These are phyloP conservation scores for Amanita rimosa DNA, from an alignment of 768 basidiomycete genomes.

Conservation along the genomic window DNA sequence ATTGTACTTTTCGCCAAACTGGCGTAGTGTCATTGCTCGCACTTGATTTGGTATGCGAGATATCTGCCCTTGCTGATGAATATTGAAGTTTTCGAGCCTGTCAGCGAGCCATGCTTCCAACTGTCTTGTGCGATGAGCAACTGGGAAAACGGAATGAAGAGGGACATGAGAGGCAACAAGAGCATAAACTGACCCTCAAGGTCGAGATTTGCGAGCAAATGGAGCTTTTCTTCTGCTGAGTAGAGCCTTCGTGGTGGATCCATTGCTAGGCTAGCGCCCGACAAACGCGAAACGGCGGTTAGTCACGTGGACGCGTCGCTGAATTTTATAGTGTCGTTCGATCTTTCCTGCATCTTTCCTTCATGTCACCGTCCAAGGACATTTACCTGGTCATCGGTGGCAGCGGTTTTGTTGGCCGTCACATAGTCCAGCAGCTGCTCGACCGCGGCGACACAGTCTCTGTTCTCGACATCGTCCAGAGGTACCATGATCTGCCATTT, in stretches of 20 bases:
- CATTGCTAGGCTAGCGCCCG: constrained; percentile 13
- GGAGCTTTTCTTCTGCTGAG: constrained; percentile 61
- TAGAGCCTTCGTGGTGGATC: constrained; percentile 23
- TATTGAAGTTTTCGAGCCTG: constrained; percentile 60
- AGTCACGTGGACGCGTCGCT: constrained; percentile 31
- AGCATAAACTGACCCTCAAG: constrained; percentile 50
- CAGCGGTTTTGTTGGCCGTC: constrained; percentile 83
- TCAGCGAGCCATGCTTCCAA: constrained; percentile 68
- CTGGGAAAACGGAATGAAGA: constrained; percentile 21
- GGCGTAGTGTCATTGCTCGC: constrained; percentile 59
- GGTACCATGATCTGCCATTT: constrained; percentile 80
- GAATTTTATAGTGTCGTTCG: constrained; percentile 3
- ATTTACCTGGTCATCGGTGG: constrained; percentile 90
- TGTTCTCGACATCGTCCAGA: constrained; percentile 87
- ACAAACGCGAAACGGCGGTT: constrained; percentile 12
- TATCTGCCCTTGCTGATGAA: constrained; percentile 67
- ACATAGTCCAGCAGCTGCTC: constrained; percentile 80
- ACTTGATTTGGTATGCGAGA: constrained; percentile 68
- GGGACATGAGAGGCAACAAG: neutral
- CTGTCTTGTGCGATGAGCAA: constrained; percentile 63
- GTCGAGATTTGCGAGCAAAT: constrained; percentile 67
- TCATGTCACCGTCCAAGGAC: constrained; percentile 32
- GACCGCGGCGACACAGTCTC: constrained; percentile 73
- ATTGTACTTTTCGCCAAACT: constrained; percentile 69
- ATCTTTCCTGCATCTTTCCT: neutral